phyloP scores from a whole-genome alignment of 116 monocot genomes.

The Thalassia testudinum region DNA sequence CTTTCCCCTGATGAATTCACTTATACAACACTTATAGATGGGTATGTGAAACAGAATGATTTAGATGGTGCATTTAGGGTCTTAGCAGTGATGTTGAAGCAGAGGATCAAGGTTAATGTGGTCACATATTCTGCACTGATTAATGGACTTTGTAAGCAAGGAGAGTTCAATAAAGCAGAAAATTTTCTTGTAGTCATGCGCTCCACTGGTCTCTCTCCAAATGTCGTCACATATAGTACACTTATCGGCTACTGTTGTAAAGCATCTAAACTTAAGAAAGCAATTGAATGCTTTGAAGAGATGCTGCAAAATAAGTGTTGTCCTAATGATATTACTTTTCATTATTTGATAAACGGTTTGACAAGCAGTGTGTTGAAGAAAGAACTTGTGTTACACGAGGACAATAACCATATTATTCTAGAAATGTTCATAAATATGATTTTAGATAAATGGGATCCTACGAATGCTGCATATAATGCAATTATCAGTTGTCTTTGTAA shows the following conservation, averaged over 20 bases:
- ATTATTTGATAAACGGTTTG: constrained; percentile 66
- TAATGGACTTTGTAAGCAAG: constrained; percentile 44
- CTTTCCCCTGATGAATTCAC: constrained; percentile 52
- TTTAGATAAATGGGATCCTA: constrained; percentile 48
- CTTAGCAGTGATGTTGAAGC: constrained; percentile 57
- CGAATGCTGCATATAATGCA: constrained; percentile 55
- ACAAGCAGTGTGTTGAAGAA: constrained; percentile 8
- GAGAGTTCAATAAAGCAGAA: constrained; percentile 36
- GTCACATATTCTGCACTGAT: constrained; percentile 73
- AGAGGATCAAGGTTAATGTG: constrained; percentile 51
- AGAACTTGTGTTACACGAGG: constrained; percentile 1
- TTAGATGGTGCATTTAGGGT: constrained; percentile 39
- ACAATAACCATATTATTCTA: constrained; percentile 16
- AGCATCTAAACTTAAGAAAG: constrained; percentile 19
- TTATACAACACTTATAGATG: constrained; percentile 75
- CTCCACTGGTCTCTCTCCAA: constrained; percentile 31
- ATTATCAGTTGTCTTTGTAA: constrained; percentile 75
- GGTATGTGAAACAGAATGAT: constrained; percentile 48
- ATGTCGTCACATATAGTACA: constrained; percentile 72
- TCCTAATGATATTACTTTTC: constrained; percentile 69
- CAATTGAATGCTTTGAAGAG: constrained; percentile 39
- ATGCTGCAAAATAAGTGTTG: constrained; percentile 48
- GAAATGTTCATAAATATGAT: constrained; percentile 41
- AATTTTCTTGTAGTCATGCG: constrained; percentile 44
- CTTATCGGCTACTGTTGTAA: constrained; percentile 54